These are phyloP conservation scores for Neofusicoccum sp. DNA, from an alignment of 2,329 filamentous ascomycete species.

Conservation along the genomic window DNA sequence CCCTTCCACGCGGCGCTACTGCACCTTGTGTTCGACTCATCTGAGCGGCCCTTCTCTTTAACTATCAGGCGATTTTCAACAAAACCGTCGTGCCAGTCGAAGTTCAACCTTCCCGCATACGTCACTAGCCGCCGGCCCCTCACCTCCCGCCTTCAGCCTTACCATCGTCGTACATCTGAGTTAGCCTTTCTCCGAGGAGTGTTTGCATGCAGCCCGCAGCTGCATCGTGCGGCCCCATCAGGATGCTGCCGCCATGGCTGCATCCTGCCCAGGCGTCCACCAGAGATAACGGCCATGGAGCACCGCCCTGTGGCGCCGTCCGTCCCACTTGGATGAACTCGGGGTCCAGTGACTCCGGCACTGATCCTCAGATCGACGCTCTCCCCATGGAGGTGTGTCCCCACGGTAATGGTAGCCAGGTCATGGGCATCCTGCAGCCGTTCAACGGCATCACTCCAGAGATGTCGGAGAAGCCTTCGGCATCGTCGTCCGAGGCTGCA, in stretches of 20 bases:
- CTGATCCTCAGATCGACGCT: background rate
- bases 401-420: slow-evolving; percentile 12
- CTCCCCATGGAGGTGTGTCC: background rate
- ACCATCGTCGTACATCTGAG: background rate
- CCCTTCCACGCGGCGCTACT: background rate
- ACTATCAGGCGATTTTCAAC: slow-evolving; percentile 14
- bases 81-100: slow-evolving; percentile 8
- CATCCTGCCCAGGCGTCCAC: slow-evolving; percentile 5
- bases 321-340: slow-evolving; percentile 8
- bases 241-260: slow-evolving; percentile 16
- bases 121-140: background rate
- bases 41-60: background rate
- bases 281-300: background rate
- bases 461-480: slow-evolving; percentile 14
- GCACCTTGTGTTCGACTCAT: slow-evolving; percentile 6
- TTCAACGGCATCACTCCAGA: background rate
- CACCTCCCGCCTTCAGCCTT: background rate
- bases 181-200: background rate
- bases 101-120: slow-evolving; percentile 15
- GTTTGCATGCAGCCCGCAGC: slow-evolving; percentile 8
- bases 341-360: background rate
- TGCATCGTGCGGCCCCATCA: slow-evolving; percentile 5
- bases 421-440: slow-evolving; percentile 1
- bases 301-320: background rate
- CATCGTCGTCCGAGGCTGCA: slow-evolving; percentile 3